Evolutionary conservation across 2,329 filamentous ascomycete species (phyloP), one percentile per base, ranked within the genome.

Genomic region (Lasiodiplodia citricola): DNA sequence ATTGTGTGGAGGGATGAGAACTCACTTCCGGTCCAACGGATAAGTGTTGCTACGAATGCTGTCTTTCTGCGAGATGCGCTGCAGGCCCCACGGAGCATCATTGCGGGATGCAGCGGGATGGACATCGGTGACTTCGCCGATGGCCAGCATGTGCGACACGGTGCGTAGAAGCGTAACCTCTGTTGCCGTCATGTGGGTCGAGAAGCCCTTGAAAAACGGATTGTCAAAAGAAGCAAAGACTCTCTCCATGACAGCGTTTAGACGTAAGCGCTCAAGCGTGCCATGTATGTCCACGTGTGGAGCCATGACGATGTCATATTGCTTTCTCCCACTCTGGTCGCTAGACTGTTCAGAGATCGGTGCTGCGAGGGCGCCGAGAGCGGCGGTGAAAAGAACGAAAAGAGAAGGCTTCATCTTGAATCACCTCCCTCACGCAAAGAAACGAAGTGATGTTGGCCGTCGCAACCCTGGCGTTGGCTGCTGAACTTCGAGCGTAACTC

Each of bases 31-130:
- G 23, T 28, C 64, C 2, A 54, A 25, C 5, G 52, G 28, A 23
- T 25, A 57, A 14, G 37, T 57, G 18, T 18, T 21, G 10, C 16
- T 35, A 14, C 23, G 35, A 23, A 56, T 63, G 23, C 50, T 55
- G 4, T 28, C 50, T 3, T 21, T 10, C 57, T 69, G 76, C 0
- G 76, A 79, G 25, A 79, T 77, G 56, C 71, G 71, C 10, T 68
- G 76, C 11, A 78, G 71, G 8, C 76, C 75, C 75, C 75, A 78
- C 7, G 74, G 71, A 35, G 74, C 64, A 56, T 44, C 52, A 14
- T 18, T 23, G 41, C 67, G 58, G n/a, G 62, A 18, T 4, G 44
- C 58, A 6, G 38, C 35, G 4, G 37, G 14, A 18, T 28, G 37
- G 52, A 52, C 41, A 18, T 47, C 21, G 37, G 54, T 18, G 18